Evolutionary conservation across 2,329 filamentous ascomycete genomes (phyloP), one percentile per base, ranked within the genome.

Genomic region (Neofusicoccum ribis): DNA sequence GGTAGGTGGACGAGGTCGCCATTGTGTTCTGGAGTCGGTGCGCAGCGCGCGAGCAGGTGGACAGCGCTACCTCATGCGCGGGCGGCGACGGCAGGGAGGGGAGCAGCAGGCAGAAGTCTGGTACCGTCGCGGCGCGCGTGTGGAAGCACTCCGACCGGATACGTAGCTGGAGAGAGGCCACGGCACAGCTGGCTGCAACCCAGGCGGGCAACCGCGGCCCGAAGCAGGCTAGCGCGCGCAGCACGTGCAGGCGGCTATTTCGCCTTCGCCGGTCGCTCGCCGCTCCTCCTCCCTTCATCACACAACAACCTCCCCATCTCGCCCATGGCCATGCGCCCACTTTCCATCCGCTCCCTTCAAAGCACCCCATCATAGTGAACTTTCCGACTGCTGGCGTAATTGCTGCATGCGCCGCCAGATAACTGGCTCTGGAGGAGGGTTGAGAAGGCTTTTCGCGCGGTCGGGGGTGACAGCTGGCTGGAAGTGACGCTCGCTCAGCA

Each of bases 1-100:
- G 83, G 66, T 83, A 79, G 69, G 83, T 77, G 67, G 51, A 64
- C 15, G 51, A 17, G 63, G 47, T 59, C 23, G 84, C 83, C 86
- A 88, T 89, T 69, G 69, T 78, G 74, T 34, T 17, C n/a, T 37
- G 44, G 31, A 39, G 46, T 63, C 54, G 60, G 44, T 46, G 61
- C 71, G 72, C 73, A 70, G 73, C 51, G 50, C 59, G 63, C 68
- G 73, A 74, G 73, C 72, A 71, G 52, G 51, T 43, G 43, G 31
- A 37, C 39, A 58, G 43, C 27, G 50, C 39, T 63, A 56, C 65
- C 60, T 64, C 64, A 68, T 66, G 61, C 58, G 65, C 64, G 52
- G 62, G 41, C 15, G n/a, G 44, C 44, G 46, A 23, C 37, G 39
- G 37, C 39, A 12, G 54, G 27, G 37, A 43, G 37, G 34, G 34